Conservation (phyloP, 305 asterid genomes). For the Striga hermonthica region DNA sequence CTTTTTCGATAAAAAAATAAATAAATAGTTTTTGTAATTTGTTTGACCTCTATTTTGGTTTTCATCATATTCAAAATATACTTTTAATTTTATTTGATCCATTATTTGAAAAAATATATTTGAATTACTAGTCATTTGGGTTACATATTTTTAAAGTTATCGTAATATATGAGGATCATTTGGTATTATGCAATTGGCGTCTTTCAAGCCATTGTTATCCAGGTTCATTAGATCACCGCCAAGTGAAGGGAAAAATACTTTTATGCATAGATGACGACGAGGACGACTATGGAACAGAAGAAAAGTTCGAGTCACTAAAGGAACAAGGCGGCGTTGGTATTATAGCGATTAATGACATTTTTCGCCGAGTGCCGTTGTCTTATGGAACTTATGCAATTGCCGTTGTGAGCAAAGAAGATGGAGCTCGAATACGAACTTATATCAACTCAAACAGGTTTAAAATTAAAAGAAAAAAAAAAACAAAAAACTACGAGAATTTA, state of each 20-base stretch:
- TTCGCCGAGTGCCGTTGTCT: slow-evolving; percentile 36
- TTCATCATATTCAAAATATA: too few species aligned
- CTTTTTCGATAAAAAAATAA: not conserved
- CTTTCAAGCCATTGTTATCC: slow-evolving; percentile 51
- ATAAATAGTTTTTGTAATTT: not conserved
- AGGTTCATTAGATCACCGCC: slow-evolving; percentile 41
- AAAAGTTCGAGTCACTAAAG: slow-evolving; percentile 31
- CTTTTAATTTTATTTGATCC: too few species aligned
- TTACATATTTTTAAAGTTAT: too few species aligned
- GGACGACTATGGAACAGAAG: not conserved
- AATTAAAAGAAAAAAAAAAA: too few species aligned
- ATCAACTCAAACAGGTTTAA: slow-evolving; percentile 53
- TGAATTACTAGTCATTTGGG: too few species aligned
- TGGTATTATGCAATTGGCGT: too few species aligned
- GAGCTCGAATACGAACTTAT: slow-evolving; percentile 43
- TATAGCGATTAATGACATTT: slow-evolving; percentile 35
- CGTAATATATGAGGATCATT: too few species aligned
- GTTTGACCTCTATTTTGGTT: not conserved
- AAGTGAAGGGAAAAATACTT: slow-evolving; percentile 56
- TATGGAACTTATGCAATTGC: slow-evolving; percentile 38
- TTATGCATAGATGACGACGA: slow-evolving; percentile 44
- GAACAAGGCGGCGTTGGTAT: slow-evolving; percentile 54
- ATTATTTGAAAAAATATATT: too few species aligned
- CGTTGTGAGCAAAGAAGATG: slow-evolving; percentile 41
- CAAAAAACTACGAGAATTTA: not conserved